phyloP scores from a whole-genome alignment of 1,139 yeast genomes.

The Candida glucosophila region DNA sequence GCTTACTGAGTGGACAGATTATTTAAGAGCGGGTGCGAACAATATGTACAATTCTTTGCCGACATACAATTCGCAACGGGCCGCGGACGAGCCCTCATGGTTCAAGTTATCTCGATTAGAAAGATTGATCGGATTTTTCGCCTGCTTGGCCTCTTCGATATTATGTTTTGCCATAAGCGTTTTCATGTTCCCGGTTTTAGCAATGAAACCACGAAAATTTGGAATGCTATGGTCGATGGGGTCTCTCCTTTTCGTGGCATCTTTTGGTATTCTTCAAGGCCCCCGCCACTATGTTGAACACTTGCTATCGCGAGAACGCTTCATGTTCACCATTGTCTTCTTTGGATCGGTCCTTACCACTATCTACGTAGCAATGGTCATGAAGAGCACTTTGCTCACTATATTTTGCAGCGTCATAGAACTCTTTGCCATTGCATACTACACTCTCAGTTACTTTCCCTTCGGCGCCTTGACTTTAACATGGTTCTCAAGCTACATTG shows the following conservation, averaged over 20 bases:
- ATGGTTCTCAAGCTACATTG: slow-evolving; percentile 70
- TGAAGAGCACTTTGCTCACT: slow-evolving; percentile 70
- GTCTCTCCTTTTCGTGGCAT: slow-evolving; percentile 72
- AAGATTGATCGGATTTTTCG: slow-evolving; percentile 65
- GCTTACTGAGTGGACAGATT: slow-evolving; percentile 39
- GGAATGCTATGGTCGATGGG: slow-evolving; percentile 91
- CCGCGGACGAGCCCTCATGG: slow-evolving; percentile 42
- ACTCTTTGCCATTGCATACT: slow-evolving; percentile 77
- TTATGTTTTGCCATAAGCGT: slow-evolving; percentile 79
- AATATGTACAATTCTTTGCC: slow-evolving; percentile 35
- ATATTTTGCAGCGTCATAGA: slow-evolving; percentile 70
- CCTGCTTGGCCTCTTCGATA: slow-evolving; percentile 67
- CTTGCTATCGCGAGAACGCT: slow-evolving; percentile 63
- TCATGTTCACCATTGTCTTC: slow-evolving; percentile 74
- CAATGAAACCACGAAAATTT: slow-evolving; percentile 84
- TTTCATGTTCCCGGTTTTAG: slow-evolving; percentile 79
- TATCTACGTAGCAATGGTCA: slow-evolving; percentile 42
- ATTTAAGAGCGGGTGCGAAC: slow-evolving; percentile 33
- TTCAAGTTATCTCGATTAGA: slow-evolving; percentile 67
- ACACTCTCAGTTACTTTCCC: slow-evolving; percentile 88
- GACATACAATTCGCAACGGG: slow-evolving; percentile 18
- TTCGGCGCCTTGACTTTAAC: slow-evolving; percentile 86
- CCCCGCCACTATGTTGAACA: slow-evolving; percentile 74
- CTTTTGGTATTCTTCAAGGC: slow-evolving; percentile 90
- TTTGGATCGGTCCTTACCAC: slow-evolving; percentile 68